Conservation (phyloP, 2,329 filamentous ascomycete genomes). For the Epichloe festucae region DNA sequence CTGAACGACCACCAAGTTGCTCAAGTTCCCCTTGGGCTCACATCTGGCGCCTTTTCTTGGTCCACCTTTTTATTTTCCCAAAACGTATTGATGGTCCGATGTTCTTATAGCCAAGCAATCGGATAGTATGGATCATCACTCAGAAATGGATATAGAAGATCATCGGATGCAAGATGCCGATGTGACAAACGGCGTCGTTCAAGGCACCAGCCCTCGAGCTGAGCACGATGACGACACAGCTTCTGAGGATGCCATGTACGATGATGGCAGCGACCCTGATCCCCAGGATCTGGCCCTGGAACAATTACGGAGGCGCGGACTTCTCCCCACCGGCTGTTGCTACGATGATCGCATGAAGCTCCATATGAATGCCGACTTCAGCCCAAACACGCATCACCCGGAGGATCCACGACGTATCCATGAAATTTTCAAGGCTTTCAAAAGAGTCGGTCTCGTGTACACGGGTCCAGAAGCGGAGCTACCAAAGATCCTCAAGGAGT, state of each 20-base stretch:
- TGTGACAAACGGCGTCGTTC: conserved; percentile 13
- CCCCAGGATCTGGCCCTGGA: conserved; percentile 25
- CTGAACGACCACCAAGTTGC: not conserved
- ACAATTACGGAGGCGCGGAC: conserved; percentile 29
- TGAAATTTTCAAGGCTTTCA: conserved; percentile 83
- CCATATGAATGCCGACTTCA: conserved; percentile 74
- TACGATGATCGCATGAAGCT: conserved; percentile 96
- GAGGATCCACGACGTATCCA: conserved; percentile 90
- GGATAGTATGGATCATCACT: conserved; percentile 10
- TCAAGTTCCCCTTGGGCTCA: not conserved
- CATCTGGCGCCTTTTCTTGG: not conserved
- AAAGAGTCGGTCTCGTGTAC: conserved; percentile 65
- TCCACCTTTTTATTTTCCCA: not conserved
- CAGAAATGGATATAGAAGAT: conserved; percentile 30
- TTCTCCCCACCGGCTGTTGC: conserved; percentile 62
- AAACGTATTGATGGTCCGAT: not conserved
- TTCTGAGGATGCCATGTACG: conserved; percentile 21
- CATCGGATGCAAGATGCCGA: conserved; percentile 30
- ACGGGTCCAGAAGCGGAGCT: conserved; percentile 43
- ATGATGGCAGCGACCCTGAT: conserved; percentile 22
- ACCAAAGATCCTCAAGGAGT: conserved; percentile 34
- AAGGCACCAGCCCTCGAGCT: conserved; percentile 9
- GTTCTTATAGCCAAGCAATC: not conserved
- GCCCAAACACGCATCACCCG: conserved; percentile 67
- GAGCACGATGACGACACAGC: conserved; percentile 19